Evolutionary conservation across 345 rosid genomes (phyloP).

Genomic region (Salix dunnii): DNA sequence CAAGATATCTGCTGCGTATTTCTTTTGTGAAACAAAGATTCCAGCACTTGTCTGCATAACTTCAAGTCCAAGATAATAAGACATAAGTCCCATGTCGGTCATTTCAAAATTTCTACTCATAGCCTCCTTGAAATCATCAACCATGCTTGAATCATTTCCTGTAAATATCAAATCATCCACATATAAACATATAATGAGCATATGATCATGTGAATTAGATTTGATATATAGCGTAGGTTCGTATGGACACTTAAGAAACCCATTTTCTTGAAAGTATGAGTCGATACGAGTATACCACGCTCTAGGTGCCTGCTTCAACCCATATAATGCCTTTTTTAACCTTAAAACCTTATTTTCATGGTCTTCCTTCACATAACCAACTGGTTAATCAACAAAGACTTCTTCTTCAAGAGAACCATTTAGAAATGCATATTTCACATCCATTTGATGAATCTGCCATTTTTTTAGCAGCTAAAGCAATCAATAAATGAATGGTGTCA

Average conservation of each 20-base stretch:
- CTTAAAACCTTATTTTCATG: neutral
- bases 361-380: neutral
- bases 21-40: neutral
- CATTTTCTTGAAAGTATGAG: neutral
- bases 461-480: too few relatives aligned
- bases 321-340: neutral
- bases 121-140: neutral
- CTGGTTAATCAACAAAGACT: neutral
- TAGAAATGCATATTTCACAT: neutral
- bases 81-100: neutral
- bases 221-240: neutral
- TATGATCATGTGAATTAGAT: neutral
- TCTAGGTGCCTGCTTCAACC: neutral
- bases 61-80: neutral
- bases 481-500: too few relatives aligned
- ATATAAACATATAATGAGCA: constrained; percentile 6
- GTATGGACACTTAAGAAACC: neutral
- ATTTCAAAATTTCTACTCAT: neutral
- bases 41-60: neutral
- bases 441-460: neutral
- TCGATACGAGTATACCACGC: neutral
- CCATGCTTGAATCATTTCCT: neutral
- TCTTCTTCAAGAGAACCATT: neutral
- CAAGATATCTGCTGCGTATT: neutral
- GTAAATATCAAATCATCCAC: neutral